Conservation (phyloP, 345 rosid genomes). For the Heritiera fomes region DNA sequence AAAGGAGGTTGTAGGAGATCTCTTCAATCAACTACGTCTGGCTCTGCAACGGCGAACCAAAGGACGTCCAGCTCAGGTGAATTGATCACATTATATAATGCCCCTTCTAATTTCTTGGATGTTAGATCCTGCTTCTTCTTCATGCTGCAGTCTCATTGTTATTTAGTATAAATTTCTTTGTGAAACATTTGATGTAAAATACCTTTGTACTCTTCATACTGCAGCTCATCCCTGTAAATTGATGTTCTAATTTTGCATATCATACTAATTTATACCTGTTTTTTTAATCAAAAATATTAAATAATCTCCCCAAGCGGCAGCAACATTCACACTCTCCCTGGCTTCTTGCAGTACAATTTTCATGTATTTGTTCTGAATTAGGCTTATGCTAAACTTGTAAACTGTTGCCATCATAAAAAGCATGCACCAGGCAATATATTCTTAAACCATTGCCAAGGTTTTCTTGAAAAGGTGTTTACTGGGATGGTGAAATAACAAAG, state of each 20-base stretch:
- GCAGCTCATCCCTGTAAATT: background rate
- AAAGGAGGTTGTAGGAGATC: conserved; percentile 89
- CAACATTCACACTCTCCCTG: background rate
- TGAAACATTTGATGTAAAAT: background rate
- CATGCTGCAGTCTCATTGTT: background rate
- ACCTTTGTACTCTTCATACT: background rate
- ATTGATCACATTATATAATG: conserved; percentile 17
- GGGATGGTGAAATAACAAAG: background rate
- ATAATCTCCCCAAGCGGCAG: background rate
- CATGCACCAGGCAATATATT: background rate
- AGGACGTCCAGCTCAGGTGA: conserved; percentile 92
- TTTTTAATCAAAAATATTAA: background rate
- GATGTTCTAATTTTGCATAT: background rate
- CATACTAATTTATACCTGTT: background rate
- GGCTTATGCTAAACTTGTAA: background rate
- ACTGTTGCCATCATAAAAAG: background rate
- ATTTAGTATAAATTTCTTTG: background rate
- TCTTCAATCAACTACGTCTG: conserved; percentile 89
- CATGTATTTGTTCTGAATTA: background rate
- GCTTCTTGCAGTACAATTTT: background rate
- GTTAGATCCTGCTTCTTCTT: conserved; percentile 3
- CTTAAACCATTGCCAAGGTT: background rate
- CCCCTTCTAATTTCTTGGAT: conserved; percentile 11
- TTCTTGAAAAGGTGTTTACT: background rate
- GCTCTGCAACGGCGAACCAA: conserved; percentile 75